A percentile compares a stretch with the other conserved stretches of the same genome.
Conservation (phyloP, 768 basidiomycete genomes). For the Pholiota microspora region DNA sequence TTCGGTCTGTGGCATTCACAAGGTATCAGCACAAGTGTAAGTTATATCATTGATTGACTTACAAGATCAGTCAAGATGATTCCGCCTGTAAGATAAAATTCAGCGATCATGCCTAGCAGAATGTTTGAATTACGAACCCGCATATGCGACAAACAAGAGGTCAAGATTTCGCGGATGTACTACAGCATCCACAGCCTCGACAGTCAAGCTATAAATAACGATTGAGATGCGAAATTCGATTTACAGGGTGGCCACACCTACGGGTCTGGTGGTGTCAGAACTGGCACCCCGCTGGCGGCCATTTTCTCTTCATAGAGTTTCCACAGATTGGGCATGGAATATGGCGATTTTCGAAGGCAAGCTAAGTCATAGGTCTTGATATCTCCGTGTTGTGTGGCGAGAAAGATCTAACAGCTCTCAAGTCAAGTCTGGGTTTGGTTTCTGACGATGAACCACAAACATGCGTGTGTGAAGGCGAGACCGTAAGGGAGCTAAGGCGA, state of each 20-base stretch:
- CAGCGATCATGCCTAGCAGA: neutral
- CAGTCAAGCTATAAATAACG: constrained; percentile 26
- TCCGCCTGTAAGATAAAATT: constrained; percentile 43
- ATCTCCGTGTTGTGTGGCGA: constrained; percentile 50
- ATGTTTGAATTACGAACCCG: constrained; percentile 40
- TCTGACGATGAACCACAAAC: constrained; percentile 31
- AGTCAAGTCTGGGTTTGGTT: constrained; percentile 3
- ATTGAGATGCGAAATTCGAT: neutral
- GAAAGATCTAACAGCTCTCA: constrained; percentile 37
- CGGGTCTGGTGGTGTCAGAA: constrained; percentile 17
- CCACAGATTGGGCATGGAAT: constrained; percentile 78
- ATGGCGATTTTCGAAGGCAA: constrained; percentile 63
- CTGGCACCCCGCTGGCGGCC: constrained; percentile 38
- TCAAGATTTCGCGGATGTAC: constrained; percentile 75
- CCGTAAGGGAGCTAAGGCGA: constrained; percentile 47
- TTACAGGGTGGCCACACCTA: constrained; percentile 6
- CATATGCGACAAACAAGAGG: constrained; percentile 70
- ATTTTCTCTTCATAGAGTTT: constrained; percentile 61
- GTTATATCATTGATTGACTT: neutral
- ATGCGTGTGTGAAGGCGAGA: constrained; percentile 73
- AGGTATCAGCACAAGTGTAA: neutral
- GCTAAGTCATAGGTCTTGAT: constrained; percentile 77
- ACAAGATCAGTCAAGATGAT: constrained; percentile 61
- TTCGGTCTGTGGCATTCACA: constrained; percentile 35
- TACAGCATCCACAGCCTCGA: constrained; percentile 57